Evolutionary conservation across 495 filamentous ascomycete species (phyloP), one percentile per base, ranked within the genome.

Genomic region (Immersiella caudata): DNA sequence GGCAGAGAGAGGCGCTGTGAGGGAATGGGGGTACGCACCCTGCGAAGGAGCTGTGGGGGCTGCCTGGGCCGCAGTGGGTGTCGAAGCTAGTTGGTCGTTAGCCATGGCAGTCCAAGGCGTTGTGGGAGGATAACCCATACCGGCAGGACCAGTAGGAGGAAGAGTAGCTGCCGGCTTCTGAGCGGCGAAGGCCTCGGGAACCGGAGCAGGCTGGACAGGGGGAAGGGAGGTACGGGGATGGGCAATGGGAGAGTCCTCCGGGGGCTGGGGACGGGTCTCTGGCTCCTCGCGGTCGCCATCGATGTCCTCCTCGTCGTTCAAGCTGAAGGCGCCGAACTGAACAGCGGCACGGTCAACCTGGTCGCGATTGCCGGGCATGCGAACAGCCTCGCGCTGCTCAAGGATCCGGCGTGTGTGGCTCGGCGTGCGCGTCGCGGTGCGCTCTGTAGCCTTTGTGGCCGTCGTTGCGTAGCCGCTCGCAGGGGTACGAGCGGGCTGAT

Each of bases 301-400:
- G 67, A 97, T 91, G 71, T 97, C 95, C 21, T 91, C 85, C 54
- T 88, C 84, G 61, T 90, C 95, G 75, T 93, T 94, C 72, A 98
- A 76, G 65, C 91, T 94, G 85, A 99, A 92, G 74, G 92, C 96
- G 60, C 95, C 95, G 78, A 99, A 99, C 75, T 98, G 96, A 51
- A 99, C 93, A n/a, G 93, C 90, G 58, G 94, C 86, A 61, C 93
- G 89, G 75, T 97, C 93, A 9, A 99, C 92, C 49, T 74, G 67
- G 49, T 93, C 93, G 71, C 96, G 93, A 78, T 97, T 97, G n/a
- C 93, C 93, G 33, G 95, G 95, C 95, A 99, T 98, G 60, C 97
- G 91, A 40, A 99, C 95, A 20, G 94, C 92, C 77, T 99, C 96
- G 74, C 94, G 93, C 73, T 99, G 95, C 68, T 97, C 93, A 71